Conservation (phyloP, 2,329 filamentous ascomycete genomes). For the Ophiostoma ips region DNA sequence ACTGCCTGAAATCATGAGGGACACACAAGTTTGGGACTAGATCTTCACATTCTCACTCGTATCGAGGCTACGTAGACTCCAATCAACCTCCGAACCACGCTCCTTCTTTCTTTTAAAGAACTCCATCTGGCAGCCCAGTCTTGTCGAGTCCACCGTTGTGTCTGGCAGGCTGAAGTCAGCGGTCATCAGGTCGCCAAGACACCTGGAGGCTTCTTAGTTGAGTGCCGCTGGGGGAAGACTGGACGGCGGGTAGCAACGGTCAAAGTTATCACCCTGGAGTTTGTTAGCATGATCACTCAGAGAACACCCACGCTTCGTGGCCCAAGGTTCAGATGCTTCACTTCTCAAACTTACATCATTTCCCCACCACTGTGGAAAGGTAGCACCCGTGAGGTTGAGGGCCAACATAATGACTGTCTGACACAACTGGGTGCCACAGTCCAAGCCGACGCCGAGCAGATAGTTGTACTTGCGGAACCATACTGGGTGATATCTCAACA, state of each 20-base stretch:
- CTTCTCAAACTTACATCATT: conserved; percentile 16
- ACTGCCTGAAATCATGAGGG: too few species aligned
- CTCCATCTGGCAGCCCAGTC: too few species aligned
- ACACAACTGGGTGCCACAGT: conserved; percentile 20
- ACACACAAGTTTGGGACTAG: too few species aligned
- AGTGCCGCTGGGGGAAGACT: conserved; percentile 3
- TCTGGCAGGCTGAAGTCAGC: too few species aligned
- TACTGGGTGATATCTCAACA: conserved; percentile 17
- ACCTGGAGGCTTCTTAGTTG: neutral
- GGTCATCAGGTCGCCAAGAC: too few species aligned
- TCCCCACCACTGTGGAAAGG: conserved; percentile 20
- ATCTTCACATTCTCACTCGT: too few species aligned
- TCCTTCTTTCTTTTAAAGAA: too few species aligned
- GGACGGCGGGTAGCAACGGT: conserved; percentile 4
- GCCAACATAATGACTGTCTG: conserved; percentile 19
- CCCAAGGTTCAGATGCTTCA: too few species aligned
- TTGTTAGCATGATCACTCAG: neutral
- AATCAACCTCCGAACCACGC: too few species aligned
- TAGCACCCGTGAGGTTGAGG: conserved; percentile 17
- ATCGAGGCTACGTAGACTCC: too few species aligned
- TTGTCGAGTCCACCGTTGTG: too few species aligned
- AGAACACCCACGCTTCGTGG: neutral
- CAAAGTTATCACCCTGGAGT: neutral
- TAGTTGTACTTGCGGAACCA: conserved; percentile 32
- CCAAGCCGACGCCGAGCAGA: conserved; percentile 26